Percentiles rank a stretch among this genome's conserved stretches.
phyloP scores from a whole-genome alignment of 225 moss, liverwort and hornwort genomes.

The Lunularia cruciata region DNA sequence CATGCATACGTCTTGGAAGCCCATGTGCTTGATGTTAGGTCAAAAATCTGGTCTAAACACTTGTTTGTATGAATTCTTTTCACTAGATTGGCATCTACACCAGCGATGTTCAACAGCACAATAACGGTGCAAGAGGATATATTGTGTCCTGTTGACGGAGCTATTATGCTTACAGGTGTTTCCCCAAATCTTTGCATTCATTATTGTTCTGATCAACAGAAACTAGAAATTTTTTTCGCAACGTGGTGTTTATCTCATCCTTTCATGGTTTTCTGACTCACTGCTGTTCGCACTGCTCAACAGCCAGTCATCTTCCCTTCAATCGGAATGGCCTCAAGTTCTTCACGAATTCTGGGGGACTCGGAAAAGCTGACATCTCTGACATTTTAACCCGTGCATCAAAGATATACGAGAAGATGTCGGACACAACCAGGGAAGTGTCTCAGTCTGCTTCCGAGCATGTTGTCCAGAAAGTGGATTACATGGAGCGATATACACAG shows the following conservation, averaged over 20 bases:
- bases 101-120: constrained; percentile 99
- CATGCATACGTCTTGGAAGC: neutral
- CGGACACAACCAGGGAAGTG: constrained; percentile 30
- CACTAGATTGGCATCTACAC: constrained; percentile 86
- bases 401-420: constrained; percentile 66
- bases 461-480: constrained; percentile 55
- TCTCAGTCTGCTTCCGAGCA: constrained; percentile 39
- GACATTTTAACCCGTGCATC: constrained; percentile 78
- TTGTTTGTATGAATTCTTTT: neutral
- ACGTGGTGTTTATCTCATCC: neutral
- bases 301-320: constrained; percentile 96
- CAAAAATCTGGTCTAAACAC: neutral
- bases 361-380: constrained; percentile 77
- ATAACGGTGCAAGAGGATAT: constrained; percentile 61
- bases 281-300: constrained; percentile 9
- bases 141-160: constrained; percentile 83
- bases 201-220: neutral
- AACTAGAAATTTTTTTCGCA: neutral
- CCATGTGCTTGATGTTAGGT: too few relatives aligned
- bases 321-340: constrained; percentile 97
- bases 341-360: constrained; percentile 83
- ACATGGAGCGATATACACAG: constrained; percentile 86
- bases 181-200: neutral
- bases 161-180: constrained; percentile 89
- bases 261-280: neutral